phyloP scores from a whole-genome alignment of 1,139 yeast genomes.

The Suhomyces atakaporum region DNA sequence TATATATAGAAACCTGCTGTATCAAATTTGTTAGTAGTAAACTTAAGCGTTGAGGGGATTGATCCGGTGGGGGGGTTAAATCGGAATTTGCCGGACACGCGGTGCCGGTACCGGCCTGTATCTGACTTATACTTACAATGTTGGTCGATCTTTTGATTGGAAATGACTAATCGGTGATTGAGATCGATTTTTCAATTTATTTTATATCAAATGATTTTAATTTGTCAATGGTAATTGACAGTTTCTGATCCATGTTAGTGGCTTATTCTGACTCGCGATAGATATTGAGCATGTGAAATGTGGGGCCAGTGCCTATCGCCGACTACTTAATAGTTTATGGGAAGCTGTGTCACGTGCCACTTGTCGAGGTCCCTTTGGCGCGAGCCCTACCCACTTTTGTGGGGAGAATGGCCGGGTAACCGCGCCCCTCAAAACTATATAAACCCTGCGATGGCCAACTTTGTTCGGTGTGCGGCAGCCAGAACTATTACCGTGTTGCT shows the following conservation, averaged over 20 bases:
- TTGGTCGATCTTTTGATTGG: not conserved
- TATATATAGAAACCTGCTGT: not conserved
- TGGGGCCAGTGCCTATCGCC: too few relatives aligned
- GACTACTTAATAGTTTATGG: too few relatives aligned
- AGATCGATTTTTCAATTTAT: too few relatives aligned
- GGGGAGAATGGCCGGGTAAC: slow-evolving; percentile 18
- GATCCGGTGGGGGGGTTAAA: slow-evolving; percentile 10
- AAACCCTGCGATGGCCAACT: slow-evolving; percentile 6
- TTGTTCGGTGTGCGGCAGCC: slow-evolving; percentile 56
- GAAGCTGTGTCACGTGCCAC: not conserved
- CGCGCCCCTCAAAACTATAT: slow-evolving; percentile 7
- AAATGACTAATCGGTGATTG: not conserved
- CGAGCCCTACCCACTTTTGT: slow-evolving; percentile 2
- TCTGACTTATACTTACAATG: slow-evolving; percentile 1
- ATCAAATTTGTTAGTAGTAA: too few relatives aligned
- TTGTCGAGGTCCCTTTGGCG: not conserved
- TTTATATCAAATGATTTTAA: too few relatives aligned
- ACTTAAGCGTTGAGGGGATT: slow-evolving; percentile 1
- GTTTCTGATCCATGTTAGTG: too few relatives aligned
- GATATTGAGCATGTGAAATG: not conserved
- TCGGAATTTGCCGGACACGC: slow-evolving; percentile 8
- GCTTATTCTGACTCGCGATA: not conserved
- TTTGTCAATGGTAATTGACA: too few relatives aligned
- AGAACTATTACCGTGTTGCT: slow-evolving; percentile 59
- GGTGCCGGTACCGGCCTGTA: not conserved